These are phyloP conservation scores for Pyrenula massariospora DNA, from an alignment of 495 filamentous ascomycete species.

Conservation along the genomic window DNA sequence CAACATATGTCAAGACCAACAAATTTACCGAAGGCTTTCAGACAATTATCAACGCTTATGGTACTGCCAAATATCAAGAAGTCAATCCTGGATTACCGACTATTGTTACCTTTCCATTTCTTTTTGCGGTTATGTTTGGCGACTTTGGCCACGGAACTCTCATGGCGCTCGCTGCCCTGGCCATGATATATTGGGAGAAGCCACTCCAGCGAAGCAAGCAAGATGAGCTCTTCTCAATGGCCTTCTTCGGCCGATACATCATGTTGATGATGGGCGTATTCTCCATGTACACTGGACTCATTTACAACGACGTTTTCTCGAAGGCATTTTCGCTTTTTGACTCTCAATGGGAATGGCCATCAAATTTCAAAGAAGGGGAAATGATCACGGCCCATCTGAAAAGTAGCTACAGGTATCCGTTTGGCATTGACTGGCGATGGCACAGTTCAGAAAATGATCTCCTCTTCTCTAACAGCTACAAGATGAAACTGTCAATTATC, in stretches of 20 bases:
- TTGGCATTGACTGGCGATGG: constrained; percentile 96
- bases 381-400: constrained; percentile 53
- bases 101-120: constrained; percentile 92
- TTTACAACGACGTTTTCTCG: constrained; percentile 98
- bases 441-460: constrained; percentile 89
- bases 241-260: constrained; percentile 96
- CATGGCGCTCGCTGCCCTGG: constrained; percentile 65
- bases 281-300: constrained; percentile 91
- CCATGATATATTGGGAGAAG: constrained; percentile 95
- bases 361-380: constrained; percentile 46
- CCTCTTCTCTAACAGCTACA: constrained; percentile 92
- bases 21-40: constrained; percentile 98
- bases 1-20: constrained; percentile 92
- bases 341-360: constrained; percentile 81
- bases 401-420: constrained; percentile 73
- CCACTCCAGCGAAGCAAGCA: constrained; percentile 71
- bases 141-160: constrained; percentile 87
- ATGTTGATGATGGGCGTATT: constrained; percentile 96
- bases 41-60: constrained; percentile 97
- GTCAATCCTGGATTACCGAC: constrained; percentile 93
- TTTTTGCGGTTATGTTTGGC: constrained; percentile 99
- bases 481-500: constrained; percentile 99
- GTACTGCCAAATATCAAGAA: constrained; percentile 91
- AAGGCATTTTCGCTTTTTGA: constrained; percentile 77
- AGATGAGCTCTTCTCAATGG: constrained; percentile 93